Base-by-base conservation (phyloP, 495 filamentous ascomycete genomes). In the Thermothielavioides terrestris region DNA sequence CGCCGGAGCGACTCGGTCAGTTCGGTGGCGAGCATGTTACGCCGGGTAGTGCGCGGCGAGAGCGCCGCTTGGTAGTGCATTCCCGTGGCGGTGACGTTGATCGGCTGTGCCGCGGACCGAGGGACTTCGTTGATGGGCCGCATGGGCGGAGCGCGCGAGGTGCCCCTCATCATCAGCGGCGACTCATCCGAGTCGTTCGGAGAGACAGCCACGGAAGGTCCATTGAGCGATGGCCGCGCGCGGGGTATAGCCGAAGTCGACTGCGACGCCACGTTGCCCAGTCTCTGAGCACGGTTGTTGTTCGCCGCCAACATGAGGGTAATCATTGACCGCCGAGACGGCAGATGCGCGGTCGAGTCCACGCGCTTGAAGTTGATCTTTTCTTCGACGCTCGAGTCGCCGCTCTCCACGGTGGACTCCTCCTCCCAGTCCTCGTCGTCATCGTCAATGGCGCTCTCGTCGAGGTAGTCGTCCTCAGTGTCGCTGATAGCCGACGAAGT, bases 21-120 rank as follows among this genome's bases (percentile, higher is more conserved):
- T 68, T 99, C 92, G 21, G 88, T 90, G 28, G 88, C 83, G 47
- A 99, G 79, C 92, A 99, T 99, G 68, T 99, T 94, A 37, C 91
- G 79, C 38, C 94, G 82, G 0, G 94, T 99, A 0, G 94, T 95
- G 49, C 88, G 79, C 0, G 92, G 92, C 6, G 92, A 96, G 31
- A 88, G 69, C 4, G 83, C 80, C 18, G 75, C 76, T 48, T 80
- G 80, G 50, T 84, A 82, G 17, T 82, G 79, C 42, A 77, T 75
- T 52, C 61, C 69, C 46, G 80, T 84, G 34, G 85, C 83, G 12
- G 80, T 84, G 27, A 83, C 84, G 61, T 85, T 81, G 60, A 97
- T 96, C 17, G 91, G 90, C 66, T 91, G 89, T 6, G 74, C 71
- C 0, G 64, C 56, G 1, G 91, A 84, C 25, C 84, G 77, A 50